Conservation (phyloP, 2,329 filamentous ascomycete species). For the Graphilbum fragrans region DNA sequence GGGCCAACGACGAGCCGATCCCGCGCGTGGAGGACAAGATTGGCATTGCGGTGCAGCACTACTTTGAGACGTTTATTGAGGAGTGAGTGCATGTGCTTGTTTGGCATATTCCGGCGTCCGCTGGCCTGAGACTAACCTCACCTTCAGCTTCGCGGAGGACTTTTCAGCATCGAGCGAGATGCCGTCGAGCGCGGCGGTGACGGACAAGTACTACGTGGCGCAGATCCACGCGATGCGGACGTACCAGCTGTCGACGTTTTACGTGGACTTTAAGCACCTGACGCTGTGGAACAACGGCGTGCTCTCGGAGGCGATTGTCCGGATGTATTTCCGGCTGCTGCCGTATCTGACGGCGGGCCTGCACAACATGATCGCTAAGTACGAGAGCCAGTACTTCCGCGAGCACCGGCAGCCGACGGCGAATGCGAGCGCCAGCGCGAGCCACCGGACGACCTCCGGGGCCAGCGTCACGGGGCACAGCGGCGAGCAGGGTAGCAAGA, state of each 20-base stretch:
- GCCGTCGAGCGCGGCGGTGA: constrained; percentile 52
- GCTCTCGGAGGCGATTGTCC: constrained; percentile 74
- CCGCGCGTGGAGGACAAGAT: constrained; percentile 66
- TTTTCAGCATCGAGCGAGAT: constrained; percentile 50
- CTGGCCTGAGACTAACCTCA: not conserved
- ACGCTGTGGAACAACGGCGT: constrained; percentile 64
- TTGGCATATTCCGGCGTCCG: not conserved
- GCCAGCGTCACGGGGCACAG: constrained; percentile 39
- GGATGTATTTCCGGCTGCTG: constrained; percentile 88
- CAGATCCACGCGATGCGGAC: constrained; percentile 68
- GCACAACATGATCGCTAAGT: constrained; percentile 87
- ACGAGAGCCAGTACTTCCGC: constrained; percentile 88
- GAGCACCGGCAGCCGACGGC: constrained; percentile 79
- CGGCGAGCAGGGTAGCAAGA: constrained; percentile 59
- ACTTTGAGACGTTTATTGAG: constrained; percentile 73
- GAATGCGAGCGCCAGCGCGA: constrained; percentile 28
- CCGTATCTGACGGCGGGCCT: constrained; percentile 82
- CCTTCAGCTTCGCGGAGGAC: constrained; percentile 52
- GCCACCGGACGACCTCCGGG: constrained; percentile 57
- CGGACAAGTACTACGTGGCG: constrained; percentile 74
- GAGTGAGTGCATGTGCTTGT: constrained; percentile 35
- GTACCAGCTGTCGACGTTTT: constrained; percentile 71
- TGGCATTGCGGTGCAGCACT: constrained; percentile 60
- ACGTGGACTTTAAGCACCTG: constrained; percentile 80
- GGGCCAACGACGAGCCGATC: constrained; percentile 38